Percentiles rank a stretch among this genome's conserved stretches.
phyloP scores from a whole-genome alignment of 192 early-diverging fungal genomes.

The Lunasporangiospora selenospora region DNA sequence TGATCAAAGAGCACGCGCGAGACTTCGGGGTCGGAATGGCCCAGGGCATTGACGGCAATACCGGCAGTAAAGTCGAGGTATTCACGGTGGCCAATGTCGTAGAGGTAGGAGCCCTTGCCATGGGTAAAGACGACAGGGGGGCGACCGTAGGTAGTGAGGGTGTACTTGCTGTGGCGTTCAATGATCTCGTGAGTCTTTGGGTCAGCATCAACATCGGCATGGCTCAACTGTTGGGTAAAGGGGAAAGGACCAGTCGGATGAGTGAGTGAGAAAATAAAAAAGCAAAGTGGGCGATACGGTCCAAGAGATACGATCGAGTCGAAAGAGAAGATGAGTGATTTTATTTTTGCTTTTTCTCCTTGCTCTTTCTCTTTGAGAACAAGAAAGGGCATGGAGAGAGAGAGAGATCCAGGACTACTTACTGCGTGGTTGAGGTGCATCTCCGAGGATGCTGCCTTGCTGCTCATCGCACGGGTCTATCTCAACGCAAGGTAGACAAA shows the following conservation, averaged over 20 bases:
- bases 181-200: constrained; percentile 51
- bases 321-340: background rate
- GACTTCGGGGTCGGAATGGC: constrained; percentile 84
- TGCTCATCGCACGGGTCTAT: constrained; percentile 38
- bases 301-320: background rate
- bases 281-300: background rate
- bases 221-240: constrained; percentile 46
- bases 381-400: background rate
- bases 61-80: constrained; percentile 95
- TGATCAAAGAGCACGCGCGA: constrained; percentile 80
- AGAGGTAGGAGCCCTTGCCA: constrained; percentile 84
- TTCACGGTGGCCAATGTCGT: constrained; percentile 74
- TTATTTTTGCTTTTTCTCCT: too few species aligned
- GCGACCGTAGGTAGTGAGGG: constrained; percentile 73
- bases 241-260: background rate
- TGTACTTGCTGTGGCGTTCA: constrained; percentile 62
- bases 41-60: constrained; percentile 94
- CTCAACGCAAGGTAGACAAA: background rate
- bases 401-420: constrained; percentile 1
- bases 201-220: constrained; percentile 56
- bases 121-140: constrained; percentile 79
- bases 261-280: constrained; percentile 1
- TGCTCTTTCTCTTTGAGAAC: too few species aligned
- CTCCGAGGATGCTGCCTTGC: constrained; percentile 13
- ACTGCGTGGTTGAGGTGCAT: constrained; percentile 28